Conservation (phyloP, 352 stramenopile species). For the Globisporangium takayamanum region DNA sequence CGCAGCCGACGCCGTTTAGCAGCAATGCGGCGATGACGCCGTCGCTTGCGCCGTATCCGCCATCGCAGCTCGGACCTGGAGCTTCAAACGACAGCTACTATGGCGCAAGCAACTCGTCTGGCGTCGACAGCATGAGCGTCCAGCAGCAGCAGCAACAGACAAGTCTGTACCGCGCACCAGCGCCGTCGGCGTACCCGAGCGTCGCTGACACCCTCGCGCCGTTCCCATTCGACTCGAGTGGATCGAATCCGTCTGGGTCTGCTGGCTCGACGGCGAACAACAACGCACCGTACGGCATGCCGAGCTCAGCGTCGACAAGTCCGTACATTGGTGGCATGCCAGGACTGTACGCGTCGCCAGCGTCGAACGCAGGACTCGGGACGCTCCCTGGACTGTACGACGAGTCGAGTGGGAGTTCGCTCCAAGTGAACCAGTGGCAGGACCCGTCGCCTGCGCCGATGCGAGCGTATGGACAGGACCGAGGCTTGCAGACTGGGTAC, state of each 20-base stretch:
- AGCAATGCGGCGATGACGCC: not conserved
- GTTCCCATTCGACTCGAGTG: constrained; percentile 26
- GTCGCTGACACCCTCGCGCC: constrained; percentile 19
- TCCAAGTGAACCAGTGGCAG: constrained; percentile 14
- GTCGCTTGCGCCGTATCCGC: not conserved
- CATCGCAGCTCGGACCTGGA: not conserved
- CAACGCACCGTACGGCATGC: constrained; percentile 14
- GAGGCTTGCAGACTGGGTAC: constrained; percentile 6
- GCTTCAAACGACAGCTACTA: too few species aligned
- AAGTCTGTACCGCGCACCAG: constrained; percentile 8
- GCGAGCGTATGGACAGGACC: constrained; percentile 9
- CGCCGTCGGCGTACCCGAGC: constrained; percentile 3
- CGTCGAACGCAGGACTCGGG: constrained; percentile 19
- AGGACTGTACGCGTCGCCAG: constrained; percentile 16
- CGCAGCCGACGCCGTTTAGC: not conserved
- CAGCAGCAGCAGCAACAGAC: constrained; percentile 8
- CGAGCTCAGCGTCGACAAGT: constrained; percentile 13
- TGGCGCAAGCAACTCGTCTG: not conserved
- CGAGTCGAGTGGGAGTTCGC: constrained; percentile 7
- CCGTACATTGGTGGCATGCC: constrained; percentile 30
- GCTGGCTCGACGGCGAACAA: constrained; percentile 1
- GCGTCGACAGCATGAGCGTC: not conserved
- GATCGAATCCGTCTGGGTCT: constrained; percentile 17
- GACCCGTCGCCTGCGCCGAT: constrained; percentile 15
- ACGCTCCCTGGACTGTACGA: constrained; percentile 23